These are phyloP conservation scores for Acorus gramineus DNA, from an alignment of 106 monocot genomes.

Conservation along the genomic window DNA sequence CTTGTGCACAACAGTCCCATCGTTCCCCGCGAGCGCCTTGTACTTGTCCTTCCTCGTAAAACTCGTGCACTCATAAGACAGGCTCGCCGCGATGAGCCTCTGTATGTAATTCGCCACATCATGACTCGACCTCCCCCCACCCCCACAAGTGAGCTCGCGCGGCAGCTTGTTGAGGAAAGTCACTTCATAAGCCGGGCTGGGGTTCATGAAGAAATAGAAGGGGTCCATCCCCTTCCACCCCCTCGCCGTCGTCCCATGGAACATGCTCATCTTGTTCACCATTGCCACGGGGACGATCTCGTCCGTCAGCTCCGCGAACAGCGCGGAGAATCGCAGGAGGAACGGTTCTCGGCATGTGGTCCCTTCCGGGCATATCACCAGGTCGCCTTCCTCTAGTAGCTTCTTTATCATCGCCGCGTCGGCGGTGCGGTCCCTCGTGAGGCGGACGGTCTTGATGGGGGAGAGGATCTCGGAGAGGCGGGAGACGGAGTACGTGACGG, in stretches of 20 bases:
- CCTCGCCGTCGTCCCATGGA: slow-evolving; percentile 4
- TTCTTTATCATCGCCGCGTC: not conserved
- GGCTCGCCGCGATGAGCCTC: slow-evolving; percentile 14
- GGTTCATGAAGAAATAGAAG: not conserved
- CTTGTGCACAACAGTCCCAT: slow-evolving; percentile 1
- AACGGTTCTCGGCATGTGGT: slow-evolving; percentile 2
- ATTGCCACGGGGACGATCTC: slow-evolving; percentile 6
- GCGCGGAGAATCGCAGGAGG: slow-evolving; percentile 1
- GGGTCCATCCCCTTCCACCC: slow-evolving; percentile 10
- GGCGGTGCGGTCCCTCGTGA: not conserved
- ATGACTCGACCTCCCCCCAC: slow-evolving; percentile 20
- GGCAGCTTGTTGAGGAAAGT: slow-evolving; percentile 14
- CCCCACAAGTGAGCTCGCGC: slow-evolving; percentile 14
- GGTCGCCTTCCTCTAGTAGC: not conserved
- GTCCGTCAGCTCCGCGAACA: slow-evolving; percentile 5
- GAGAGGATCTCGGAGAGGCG: not conserved
- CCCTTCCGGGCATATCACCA: slow-evolving; percentile 3
- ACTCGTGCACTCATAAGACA: slow-evolving; percentile 22
- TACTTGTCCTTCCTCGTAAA: slow-evolving; percentile 27
- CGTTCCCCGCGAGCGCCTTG: slow-evolving; percentile 23
- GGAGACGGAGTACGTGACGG: slow-evolving; percentile 6
- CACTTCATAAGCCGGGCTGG: not conserved
- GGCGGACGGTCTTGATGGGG: not conserved
- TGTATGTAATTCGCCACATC: slow-evolving; percentile 30
- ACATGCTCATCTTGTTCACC: not conserved